Conservation (phyloP, 2,329 filamentous ascomycete genomes). For the Cercospora berteroae region DNA sequence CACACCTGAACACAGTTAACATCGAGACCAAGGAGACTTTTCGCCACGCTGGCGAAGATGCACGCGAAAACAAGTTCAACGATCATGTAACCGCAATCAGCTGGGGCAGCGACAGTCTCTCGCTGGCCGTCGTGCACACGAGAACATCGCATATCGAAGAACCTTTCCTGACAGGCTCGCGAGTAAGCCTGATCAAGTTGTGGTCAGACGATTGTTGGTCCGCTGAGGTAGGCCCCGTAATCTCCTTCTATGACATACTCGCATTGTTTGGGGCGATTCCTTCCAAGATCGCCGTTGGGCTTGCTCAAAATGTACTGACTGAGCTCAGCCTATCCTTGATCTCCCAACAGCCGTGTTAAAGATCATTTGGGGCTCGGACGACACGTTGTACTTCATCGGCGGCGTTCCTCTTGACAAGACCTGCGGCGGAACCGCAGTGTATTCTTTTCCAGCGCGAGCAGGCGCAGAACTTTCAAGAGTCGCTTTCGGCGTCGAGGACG, state of each 20-base stretch:
- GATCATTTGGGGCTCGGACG: conserved; percentile 20
- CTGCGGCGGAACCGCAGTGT: conserved; percentile 15
- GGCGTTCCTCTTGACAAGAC: conserved; percentile 11
- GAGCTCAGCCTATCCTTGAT: background rate
- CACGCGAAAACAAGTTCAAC: conserved; percentile 14
- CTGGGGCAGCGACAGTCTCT: conserved; percentile 33
- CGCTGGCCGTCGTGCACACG: conserved; percentile 28
- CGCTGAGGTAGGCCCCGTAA: background rate
- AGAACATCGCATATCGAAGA: conserved; percentile 34
- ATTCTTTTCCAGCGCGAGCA: background rate
- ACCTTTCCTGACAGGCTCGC: conserved; percentile 24
- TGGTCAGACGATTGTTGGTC: conserved; percentile 1
- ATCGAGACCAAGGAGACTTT: conserved; percentile 31
- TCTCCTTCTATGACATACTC: background rate
- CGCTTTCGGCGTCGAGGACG: conserved; percentile 23
- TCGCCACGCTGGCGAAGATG: conserved; percentile 5
- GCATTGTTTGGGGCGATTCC: background rate
- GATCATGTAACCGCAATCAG: conserved; percentile 33
- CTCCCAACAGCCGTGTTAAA: background rate
- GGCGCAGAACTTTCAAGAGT: conserved; percentile 13
- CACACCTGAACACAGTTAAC: conserved; percentile 36
- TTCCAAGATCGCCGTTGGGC: too few relatives aligned
- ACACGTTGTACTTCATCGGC: conserved; percentile 23
- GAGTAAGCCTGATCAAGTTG: conserved; percentile 6
- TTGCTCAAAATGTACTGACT: background rate